These are phyloP conservation scores for Grosmannia clavigera DNA, from an alignment of 2,329 filamentous ascomycete species.

Conservation along the genomic window DNA sequence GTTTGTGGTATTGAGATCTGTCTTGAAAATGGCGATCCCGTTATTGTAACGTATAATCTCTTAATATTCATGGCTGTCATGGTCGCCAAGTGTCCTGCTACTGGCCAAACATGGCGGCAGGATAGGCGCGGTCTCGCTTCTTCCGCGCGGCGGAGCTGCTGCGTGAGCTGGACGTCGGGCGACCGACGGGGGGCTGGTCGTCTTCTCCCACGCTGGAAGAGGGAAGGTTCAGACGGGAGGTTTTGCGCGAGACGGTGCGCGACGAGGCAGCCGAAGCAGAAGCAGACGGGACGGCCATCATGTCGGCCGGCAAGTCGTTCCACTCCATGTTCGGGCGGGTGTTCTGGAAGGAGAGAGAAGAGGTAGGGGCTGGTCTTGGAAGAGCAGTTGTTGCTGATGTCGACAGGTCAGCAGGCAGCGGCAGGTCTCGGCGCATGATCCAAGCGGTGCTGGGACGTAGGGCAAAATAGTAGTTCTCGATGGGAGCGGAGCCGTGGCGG, in stretches of 20 bases:
- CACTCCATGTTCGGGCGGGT: conserved; percentile 47
- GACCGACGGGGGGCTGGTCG: not conserved
- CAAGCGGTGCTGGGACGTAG: conserved; percentile 49
- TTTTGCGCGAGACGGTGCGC: conserved; percentile 5
- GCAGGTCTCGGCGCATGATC: conserved; percentile 38
- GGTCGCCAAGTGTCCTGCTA: not conserved
- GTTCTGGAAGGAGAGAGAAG: conserved; percentile 43
- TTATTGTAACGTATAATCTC: not conserved
- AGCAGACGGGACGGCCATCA: conserved; percentile 25
- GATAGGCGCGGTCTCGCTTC: conserved; percentile 49
- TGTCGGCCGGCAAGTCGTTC: conserved; percentile 53
- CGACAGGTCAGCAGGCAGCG: conserved; percentile 1
- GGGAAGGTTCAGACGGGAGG: conserved; percentile 5
- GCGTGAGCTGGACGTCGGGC: conserved; percentile 26
- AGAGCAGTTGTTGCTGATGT: not conserved
- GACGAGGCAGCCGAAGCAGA: conserved; percentile 8
- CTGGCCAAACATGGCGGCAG: conserved; percentile 46
- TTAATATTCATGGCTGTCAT: not conserved
- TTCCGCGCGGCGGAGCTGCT: conserved; percentile 37
- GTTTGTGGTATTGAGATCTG: not conserved
- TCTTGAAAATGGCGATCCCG: not conserved
- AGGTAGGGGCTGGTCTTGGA: conserved; percentile 4
- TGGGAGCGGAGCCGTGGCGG: conserved; percentile 28
- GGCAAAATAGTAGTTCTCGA: conserved; percentile 49
- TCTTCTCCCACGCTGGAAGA: not conserved